Evolutionary conservation across 2,329 filamentous ascomycete genomes (phyloP).

Genomic region (Cercospora brassicicola): DNA sequence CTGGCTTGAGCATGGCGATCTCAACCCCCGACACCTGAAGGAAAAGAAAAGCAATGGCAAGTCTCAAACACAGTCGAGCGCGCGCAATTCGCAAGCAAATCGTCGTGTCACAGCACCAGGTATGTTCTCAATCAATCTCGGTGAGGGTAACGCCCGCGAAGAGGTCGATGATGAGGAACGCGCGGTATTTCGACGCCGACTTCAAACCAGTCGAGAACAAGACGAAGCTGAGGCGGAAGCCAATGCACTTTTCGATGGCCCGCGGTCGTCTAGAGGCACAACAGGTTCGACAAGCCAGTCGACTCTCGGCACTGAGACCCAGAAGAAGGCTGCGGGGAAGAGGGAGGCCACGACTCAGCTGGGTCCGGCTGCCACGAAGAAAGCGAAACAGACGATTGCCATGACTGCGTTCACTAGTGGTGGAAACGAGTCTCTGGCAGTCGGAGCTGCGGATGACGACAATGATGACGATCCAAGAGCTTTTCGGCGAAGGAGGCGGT

Average conservation of each 20-base stretch:
- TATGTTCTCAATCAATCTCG: neutral
- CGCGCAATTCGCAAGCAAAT: neutral
- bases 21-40: constrained; percentile 22
- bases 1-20: constrained; percentile 61
- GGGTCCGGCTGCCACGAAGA: constrained; percentile 33
- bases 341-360: constrained; percentile 29
- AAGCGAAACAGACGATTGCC: constrained; percentile 33
- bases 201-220: constrained; percentile 32
- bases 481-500: constrained; percentile 50
- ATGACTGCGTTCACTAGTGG: constrained; percentile 4
- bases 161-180: constrained; percentile 29
- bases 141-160: constrained; percentile 18
- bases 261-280: neutral
- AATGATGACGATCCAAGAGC: constrained; percentile 59
- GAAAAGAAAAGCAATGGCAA: constrained; percentile 9
- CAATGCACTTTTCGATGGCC: constrained; percentile 17
- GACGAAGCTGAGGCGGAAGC: constrained; percentile 30
- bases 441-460: constrained; percentile 39
- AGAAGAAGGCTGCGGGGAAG: constrained; percentile 33
- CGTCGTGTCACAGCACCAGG: neutral
- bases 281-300: constrained; percentile 23
- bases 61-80: constrained; percentile 25
- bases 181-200: constrained; percentile 34
- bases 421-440: constrained; percentile 2
- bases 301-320: constrained; percentile 27